Base-by-base conservation (phyloP, 148 eudicot genomes). In the Oxyria digyna region DNA sequence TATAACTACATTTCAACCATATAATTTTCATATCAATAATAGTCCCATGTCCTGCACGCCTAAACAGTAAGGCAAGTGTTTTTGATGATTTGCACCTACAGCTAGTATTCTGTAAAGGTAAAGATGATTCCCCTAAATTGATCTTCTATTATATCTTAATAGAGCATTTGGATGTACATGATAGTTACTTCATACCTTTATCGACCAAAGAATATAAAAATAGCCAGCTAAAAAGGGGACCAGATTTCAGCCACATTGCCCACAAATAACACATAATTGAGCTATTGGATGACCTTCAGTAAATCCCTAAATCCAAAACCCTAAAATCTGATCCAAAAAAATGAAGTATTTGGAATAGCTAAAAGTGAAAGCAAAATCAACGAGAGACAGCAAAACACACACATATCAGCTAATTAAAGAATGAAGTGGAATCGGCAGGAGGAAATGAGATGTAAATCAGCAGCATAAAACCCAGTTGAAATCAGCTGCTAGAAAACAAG, bases 261-360 rank as follows among this genome's bases (percentile, higher is more conserved):
- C 37, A 59, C 65, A 59, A 59, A 29, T 20, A 29, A 14, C 14
- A 31, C 37, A 59, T 59, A 59, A 59, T 59, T 59, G 65, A 59
- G 65, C 65, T 59, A 27, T 29, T 59, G 65, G 9, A 59, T 55
- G 33, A 27, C 63, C 7, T 8, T 55, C 35, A 24, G 63, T 14
- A 29, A 14, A 27, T 18, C 29, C 37, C 37, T 1, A 26, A 17
- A 59, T 33, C 65, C 33, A 59, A 59, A 59, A 59, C 65, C 65
- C 65, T 59, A 29, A 15, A 14, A 59, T 29, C 65, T 13, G 65
- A 59, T 20, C 35, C 64, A 37, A 26, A 54, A 59, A 29, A 14
- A 59, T 14, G 65, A 29, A 59, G 65, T 38, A 27, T 13, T 4
- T 4, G 18, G 1, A 12, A 52, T 15, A 9, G 14, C 29, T 0